Conservation (phyloP, 345 rosid species). For the Citrus inodora region DNA sequence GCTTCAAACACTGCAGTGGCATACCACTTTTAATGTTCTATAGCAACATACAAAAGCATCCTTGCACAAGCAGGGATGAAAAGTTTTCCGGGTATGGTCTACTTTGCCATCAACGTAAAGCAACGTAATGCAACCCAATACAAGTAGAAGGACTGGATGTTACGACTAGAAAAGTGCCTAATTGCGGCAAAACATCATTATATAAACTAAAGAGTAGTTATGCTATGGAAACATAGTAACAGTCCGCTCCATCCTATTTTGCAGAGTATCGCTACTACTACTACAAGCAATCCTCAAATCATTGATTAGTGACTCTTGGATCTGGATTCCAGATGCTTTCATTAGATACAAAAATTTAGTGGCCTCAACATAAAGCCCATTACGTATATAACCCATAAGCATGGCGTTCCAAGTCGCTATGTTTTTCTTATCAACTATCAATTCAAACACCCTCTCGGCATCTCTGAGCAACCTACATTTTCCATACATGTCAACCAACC, state of each 20-base stretch:
- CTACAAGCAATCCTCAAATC: constrained; percentile 37
- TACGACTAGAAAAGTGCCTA: neutral
- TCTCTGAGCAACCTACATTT: constrained; percentile 44
- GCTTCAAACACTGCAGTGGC: neutral
- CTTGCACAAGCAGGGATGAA: neutral
- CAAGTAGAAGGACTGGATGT: neutral
- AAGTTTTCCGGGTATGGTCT: neutral
- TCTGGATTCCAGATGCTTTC: constrained; percentile 48
- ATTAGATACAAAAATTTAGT: constrained; percentile 61
- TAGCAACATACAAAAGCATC: neutral
- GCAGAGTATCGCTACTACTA: constrained; percentile 9
- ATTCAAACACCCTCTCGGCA: constrained; percentile 44
- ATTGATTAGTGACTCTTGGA: constrained; percentile 33
- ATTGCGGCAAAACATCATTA: neutral
- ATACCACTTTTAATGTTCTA: neutral
- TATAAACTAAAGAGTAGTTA: neutral
- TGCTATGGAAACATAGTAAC: neutral
- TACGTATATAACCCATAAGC: constrained; percentile 45
- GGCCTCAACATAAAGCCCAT: constrained; percentile 47
- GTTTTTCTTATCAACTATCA: constrained; percentile 19
- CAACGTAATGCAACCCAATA: neutral
- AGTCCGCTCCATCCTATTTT: neutral
- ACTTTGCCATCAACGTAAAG: neutral
- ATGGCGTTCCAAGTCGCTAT: constrained; percentile 55
- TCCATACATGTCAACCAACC: constrained; percentile 66